Evolutionary conservation across 176 grass and related monocot species (phyloP).

Genomic region (Avena insularis): DNA sequence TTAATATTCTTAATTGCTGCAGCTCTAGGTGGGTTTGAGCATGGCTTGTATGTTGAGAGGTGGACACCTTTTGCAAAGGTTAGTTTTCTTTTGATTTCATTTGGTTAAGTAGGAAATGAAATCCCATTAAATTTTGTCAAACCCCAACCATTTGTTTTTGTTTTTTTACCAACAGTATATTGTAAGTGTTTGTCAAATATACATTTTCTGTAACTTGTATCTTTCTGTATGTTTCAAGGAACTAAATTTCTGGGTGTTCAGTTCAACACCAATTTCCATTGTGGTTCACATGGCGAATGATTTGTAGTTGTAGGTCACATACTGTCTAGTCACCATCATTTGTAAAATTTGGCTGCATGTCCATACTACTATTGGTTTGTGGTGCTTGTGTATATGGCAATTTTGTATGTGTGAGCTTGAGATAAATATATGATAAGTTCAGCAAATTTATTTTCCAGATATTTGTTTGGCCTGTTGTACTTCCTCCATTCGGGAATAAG

Average conservation of each 20-base stretch:
- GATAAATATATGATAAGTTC: constrained; percentile 14
- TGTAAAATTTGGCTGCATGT: neutral
- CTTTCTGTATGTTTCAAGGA: neutral
- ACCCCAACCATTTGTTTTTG: neutral
- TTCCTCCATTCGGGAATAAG: too few relatives aligned
- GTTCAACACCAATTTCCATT: neutral
- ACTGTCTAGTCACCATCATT: neutral
- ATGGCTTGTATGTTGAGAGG: constrained; percentile 89
- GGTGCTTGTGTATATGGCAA: neutral
- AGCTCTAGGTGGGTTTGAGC: constrained; percentile 85
- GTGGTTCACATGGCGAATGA: neutral
- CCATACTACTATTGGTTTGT: neutral
- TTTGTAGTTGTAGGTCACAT: neutral
- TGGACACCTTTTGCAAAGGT: constrained; percentile 93
- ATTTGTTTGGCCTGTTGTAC: neutral
- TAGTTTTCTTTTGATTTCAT: constrained; percentile 46
- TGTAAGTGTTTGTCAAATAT: neutral
- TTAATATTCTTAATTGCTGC: constrained; percentile 24
- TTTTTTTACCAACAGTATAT: neutral
- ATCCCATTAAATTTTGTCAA: neutral
- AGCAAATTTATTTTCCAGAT: constrained; percentile 1
- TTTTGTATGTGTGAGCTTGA: neutral
- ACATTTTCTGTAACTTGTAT: neutral
- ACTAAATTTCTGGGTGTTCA: neutral
- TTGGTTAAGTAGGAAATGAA: neutral